These are phyloP conservation scores for Datura wrightii DNA, from an alignment of 257 asterid genomes.

Conservation along the genomic window DNA sequence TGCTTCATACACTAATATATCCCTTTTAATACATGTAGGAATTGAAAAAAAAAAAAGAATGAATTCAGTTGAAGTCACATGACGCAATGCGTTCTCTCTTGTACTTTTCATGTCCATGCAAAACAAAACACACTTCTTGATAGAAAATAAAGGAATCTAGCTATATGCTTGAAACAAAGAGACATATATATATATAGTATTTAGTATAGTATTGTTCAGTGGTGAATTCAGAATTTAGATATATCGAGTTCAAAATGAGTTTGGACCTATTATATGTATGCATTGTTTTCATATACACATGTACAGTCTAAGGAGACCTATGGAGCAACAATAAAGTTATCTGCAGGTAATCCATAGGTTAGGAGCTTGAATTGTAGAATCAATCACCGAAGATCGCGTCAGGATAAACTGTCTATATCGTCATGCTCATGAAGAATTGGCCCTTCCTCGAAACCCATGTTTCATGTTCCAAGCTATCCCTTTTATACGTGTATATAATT, in stretches of 20 bases:
- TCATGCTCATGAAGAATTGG: background rate
- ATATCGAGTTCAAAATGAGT: background rate
- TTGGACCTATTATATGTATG: background rate
- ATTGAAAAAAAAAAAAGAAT: background rate
- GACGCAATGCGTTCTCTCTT: background rate
- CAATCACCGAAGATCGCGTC: background rate
- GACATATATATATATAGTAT: background rate
- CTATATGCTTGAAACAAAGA: background rate
- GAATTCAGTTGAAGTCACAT: background rate
- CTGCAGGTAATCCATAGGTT: background rate
- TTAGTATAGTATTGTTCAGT: background rate
- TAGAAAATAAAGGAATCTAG: constrained; percentile 23
- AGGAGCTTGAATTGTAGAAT: too few relatives aligned
- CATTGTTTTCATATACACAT: background rate
- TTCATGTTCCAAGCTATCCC: background rate
- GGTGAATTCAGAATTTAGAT: background rate
- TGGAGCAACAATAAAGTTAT: too few relatives aligned
- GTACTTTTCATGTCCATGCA: background rate
- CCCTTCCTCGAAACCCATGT: background rate
- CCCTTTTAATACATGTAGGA: background rate
- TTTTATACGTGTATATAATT: background rate
- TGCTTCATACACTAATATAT: background rate
- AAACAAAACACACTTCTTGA: background rate
- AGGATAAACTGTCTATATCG: background rate
- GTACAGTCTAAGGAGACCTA: too few relatives aligned